These are phyloP conservation scores for Acanthamoeba triangularis DNA, from an alignment of 208 protist species.

Conservation along the genomic window DNA sequence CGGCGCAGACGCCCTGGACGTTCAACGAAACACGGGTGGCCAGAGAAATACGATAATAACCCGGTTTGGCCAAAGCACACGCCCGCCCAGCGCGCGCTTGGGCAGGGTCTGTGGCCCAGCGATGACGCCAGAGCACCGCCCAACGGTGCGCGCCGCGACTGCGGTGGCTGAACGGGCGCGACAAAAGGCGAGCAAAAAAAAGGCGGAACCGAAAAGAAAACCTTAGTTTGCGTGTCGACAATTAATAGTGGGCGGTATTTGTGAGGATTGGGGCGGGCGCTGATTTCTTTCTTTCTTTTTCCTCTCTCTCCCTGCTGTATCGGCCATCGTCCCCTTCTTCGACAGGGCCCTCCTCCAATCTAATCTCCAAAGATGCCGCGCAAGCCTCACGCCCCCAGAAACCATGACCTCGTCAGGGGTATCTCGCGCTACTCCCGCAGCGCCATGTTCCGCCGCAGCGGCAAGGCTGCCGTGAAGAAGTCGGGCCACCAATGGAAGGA, in stretches of 20 bases:
- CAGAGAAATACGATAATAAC: not conserved
- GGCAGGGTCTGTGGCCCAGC: no score
- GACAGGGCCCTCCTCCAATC: not conserved
- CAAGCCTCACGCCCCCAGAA: slow-evolving; percentile 73
- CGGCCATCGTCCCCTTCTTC: slow-evolving; percentile 34
- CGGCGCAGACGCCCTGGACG: no score
- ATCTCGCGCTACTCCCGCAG: slow-evolving; percentile 50
- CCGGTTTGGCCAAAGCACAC: not conserved
- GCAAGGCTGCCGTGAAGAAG: slow-evolving; percentile 65
- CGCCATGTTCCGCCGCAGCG: slow-evolving; percentile 73
- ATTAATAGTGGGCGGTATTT: slow-evolving; percentile 37
- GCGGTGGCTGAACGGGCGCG: not conserved
- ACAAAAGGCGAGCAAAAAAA: not conserved
- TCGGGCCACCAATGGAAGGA: slow-evolving; percentile 28
- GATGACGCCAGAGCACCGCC: no score
- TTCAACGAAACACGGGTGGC: no score
- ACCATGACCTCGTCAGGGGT: slow-evolving; percentile 30
- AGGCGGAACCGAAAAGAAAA: not conserved
- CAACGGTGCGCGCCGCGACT: no score
- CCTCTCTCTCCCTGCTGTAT: slow-evolving; percentile 47
- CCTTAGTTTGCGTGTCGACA: not conserved
- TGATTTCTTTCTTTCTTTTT: slow-evolving; percentile 32
- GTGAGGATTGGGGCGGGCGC: not conserved
- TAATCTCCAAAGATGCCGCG: slow-evolving; percentile 60
- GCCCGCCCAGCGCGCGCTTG: no score